phyloP scores from a whole-genome alignment of 164 flowering plant species.

The Piper betle region DNA sequence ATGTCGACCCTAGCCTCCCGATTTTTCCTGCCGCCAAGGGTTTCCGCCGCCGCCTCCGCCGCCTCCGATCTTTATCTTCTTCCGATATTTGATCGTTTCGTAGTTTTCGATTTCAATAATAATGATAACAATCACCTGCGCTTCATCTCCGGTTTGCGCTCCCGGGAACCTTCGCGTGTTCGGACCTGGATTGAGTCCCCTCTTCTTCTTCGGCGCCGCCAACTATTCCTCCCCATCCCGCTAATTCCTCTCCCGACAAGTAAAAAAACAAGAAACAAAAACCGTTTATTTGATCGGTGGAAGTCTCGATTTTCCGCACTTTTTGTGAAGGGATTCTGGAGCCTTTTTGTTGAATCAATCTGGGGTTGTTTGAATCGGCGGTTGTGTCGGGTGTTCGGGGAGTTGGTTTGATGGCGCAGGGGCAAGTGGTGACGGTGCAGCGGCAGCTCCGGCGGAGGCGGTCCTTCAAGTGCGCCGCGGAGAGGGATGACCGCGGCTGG shows the following conservation, averaged over 20 bases:
- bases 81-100: no score
- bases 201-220: constrained; percentile 60
- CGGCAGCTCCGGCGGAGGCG: constrained; percentile 39
- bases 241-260: constrained; percentile 17
- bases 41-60: no score
- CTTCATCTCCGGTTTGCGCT: constrained; percentile 10
- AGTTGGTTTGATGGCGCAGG: constrained; percentile 20
- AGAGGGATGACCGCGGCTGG: constrained; percentile 91
- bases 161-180: constrained; percentile 56
- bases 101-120: neutral
- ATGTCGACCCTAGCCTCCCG: no score
- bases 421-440: constrained; percentile 19
- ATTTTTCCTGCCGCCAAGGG: no score
- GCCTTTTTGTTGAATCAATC: neutral
- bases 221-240: constrained; percentile 59
- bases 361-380: neutral
- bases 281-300: no score
- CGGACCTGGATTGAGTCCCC: constrained; percentile 96
- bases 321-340: neutral
- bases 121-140: constrained; percentile 25
- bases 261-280: no score
- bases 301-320: no score
- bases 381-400: neutral
- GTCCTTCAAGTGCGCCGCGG: constrained; percentile 25
- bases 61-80: no score